A percentile compares a stretch with the other conserved stretches of the same genome.
These are phyloP conservation scores for Melocanna baccifera DNA, from an alignment of 176 grass and related monocot genomes.

Conservation along the genomic window DNA sequence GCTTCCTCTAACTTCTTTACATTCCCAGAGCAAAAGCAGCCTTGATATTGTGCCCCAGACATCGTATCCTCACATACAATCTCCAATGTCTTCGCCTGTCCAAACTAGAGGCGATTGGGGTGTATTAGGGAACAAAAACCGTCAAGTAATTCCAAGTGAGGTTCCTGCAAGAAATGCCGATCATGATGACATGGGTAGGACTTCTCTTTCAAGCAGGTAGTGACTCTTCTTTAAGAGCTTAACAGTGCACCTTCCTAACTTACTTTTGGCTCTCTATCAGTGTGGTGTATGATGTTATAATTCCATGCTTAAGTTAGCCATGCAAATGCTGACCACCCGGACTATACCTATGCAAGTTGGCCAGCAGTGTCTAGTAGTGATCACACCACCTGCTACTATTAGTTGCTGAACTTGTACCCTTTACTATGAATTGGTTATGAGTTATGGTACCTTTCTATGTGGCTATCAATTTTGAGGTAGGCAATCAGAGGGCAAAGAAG, in stretches of 20 bases:
- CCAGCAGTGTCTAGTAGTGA: background rate
- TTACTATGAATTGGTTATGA: background rate
- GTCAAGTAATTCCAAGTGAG: slow-evolving; percentile 42
- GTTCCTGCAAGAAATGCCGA: slow-evolving; percentile 50
- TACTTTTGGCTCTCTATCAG: background rate
- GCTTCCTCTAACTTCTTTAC: slow-evolving; percentile 28
- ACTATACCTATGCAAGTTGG: background rate
- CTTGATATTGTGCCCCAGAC: slow-evolving; percentile 70
- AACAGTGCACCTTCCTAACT: background rate
- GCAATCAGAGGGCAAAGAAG: background rate
- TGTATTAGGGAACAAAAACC: slow-evolving; percentile 43
- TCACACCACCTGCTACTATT: background rate
- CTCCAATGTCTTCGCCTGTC: slow-evolving; percentile 70
- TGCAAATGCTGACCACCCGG: background rate
- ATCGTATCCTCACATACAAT: slow-evolving; percentile 63
- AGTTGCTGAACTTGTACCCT: background rate
- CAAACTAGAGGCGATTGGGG: slow-evolving; percentile 65
- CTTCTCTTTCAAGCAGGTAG: slow-evolving; percentile 62
- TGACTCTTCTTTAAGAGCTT: slow-evolving; percentile 12
- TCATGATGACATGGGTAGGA: slow-evolving; percentile 41
- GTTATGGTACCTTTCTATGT: background rate
- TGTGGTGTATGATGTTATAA: background rate
- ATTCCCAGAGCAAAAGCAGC: slow-evolving; percentile 61
- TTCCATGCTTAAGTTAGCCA: background rate
- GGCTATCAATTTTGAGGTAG: background rate